phyloP scores from a whole-genome alignment of 2,329 filamentous ascomycete genomes.

The Phyllosticta citribraziliensis region DNA sequence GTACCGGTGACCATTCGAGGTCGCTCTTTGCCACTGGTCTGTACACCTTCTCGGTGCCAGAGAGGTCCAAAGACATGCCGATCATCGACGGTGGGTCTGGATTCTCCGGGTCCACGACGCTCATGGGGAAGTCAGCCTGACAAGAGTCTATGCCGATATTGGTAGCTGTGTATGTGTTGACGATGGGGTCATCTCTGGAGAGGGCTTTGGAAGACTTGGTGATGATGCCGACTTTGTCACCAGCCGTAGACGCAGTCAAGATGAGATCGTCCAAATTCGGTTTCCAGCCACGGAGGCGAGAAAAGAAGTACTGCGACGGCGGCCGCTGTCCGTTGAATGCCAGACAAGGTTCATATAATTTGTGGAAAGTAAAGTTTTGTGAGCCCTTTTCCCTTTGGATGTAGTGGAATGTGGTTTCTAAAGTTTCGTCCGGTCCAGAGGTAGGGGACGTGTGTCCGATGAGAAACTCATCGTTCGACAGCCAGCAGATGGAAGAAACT shows the following conservation, averaged over 20 bases:
- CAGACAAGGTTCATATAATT: slow-evolving; percentile 40
- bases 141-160: slow-evolving; percentile 62
- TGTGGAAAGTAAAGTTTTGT: slow-evolving; percentile 59
- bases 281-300: slow-evolving; percentile 68
- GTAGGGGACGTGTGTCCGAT: slow-evolving; percentile 61
- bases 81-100: slow-evolving; percentile 65
- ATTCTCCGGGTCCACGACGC: slow-evolving; percentile 38
- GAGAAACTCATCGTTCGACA: slow-evolving; percentile 79
- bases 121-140: slow-evolving; percentile 29
- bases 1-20: slow-evolving; percentile 66
- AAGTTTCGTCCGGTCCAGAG: slow-evolving; percentile 40
- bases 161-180: slow-evolving; percentile 63
- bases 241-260: slow-evolving; percentile 71
- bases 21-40: slow-evolving; percentile 62
- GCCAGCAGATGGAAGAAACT: slow-evolving; percentile 78
- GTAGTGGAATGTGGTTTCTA: slow-evolving; percentile 66
- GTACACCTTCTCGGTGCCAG: slow-evolving; percentile 65
- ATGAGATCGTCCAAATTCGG: slow-evolving; percentile 73
- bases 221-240: slow-evolving; percentile 68
- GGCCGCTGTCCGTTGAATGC: slow-evolving; percentile 45
- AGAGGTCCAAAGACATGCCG: slow-evolving; percentile 76
- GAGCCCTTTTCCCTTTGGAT: slow-evolving; percentile 56
- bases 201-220: slow-evolving; percentile 63
- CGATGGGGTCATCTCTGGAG: slow-evolving; percentile 49
- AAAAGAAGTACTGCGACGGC: slow-evolving; percentile 67